Conservation (phyloP, 805 yeast genomes). For the Spathaspora hagerdaliae region DNA sequence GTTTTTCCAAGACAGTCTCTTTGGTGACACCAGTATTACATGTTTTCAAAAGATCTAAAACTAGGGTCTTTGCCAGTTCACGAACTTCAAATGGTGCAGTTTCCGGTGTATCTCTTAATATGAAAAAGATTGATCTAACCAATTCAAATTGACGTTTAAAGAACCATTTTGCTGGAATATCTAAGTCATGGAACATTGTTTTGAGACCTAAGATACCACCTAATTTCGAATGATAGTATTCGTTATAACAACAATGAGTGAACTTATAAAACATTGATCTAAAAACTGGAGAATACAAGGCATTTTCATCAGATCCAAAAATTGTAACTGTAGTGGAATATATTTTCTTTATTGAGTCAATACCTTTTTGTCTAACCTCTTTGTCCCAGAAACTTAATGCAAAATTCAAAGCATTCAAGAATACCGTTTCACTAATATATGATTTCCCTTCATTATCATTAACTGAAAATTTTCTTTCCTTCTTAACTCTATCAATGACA, state of each 20-base stretch:
- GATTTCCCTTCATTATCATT: slow-evolving; percentile 77
- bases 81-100: slow-evolving; percentile 83
- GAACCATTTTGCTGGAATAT: slow-evolving; percentile 70
- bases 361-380: slow-evolving; percentile 69
- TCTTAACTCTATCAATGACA: slow-evolving; percentile 61
- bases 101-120: slow-evolving; percentile 81
- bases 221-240: slow-evolving; percentile 75
- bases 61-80: slow-evolving; percentile 63
- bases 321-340: slow-evolving; percentile 58
- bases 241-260: slow-evolving; percentile 89
- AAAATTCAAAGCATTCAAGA: slow-evolving; percentile 70
- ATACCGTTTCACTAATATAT: slow-evolving; percentile 61
- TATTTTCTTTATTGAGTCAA: slow-evolving; percentile 58
- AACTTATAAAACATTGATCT: slow-evolving; percentile 75
- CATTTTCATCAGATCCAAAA: slow-evolving; percentile 64
- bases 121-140: slow-evolving; percentile 82
- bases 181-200: slow-evolving; percentile 64
- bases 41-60: slow-evolving; percentile 56
- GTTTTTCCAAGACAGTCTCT: slow-evolving; percentile 62
- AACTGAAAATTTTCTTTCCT: slow-evolving; percentile 67
- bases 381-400: slow-evolving; percentile 76
- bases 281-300: slow-evolving; percentile 69
- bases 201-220: slow-evolving; percentile 87
- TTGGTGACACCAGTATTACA: slow-evolving; percentile 62
- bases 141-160: slow-evolving; percentile 77